Evolutionary conservation across 192 early-diverging fungal species (phyloP), one percentile per base, ranked within the genome.

Genomic region (Backusella sp.): DNA sequence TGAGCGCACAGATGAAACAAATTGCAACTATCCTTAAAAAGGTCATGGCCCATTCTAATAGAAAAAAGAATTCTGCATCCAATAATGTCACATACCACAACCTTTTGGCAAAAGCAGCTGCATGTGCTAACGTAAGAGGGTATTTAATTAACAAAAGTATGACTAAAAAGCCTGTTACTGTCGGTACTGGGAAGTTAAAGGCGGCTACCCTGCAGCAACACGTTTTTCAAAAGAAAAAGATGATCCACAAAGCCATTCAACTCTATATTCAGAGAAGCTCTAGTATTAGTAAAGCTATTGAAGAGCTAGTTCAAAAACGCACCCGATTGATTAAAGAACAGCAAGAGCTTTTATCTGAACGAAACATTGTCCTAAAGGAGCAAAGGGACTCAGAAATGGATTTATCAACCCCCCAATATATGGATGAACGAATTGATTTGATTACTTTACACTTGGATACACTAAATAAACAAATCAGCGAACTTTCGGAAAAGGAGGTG

Each of bases 381-480:
- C 66, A 76, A 21, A 15, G 14, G 0, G 8, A 23, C 11, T n/a
- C 21, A 19, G 36, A 67, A 36, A 62, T 62, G 23, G 56, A 62
- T 28, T 14, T 12, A 62, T 62, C 21, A 12, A 11, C 9, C 8
- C 77, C 77, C 4, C 75, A 76, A 41, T 80, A 80, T 39, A 80
- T 80, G 79, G 79, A 80, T 56, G 79, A 76, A n/a, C 74, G 79
- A 21, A 76, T 80, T 11, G 75, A 80, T 39, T 23, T 67, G 34
- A 77, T 77, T 28, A 77, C 76, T 15, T 3, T 67, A 23, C 36
- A 77, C 26, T 23, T 73, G 15, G 70, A 77, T 49, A 32, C 35
- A n/a, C 23, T 77, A 23, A 68, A 44, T 14, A 37, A 75, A 3
- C 42, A 68, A 23, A 67, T 75, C 8, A 32, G 9, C 4, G 41